Base-by-base conservation (phyloP, 2,329 filamentous ascomycete genomes). In the Fonsecaea pugnacius region DNA sequence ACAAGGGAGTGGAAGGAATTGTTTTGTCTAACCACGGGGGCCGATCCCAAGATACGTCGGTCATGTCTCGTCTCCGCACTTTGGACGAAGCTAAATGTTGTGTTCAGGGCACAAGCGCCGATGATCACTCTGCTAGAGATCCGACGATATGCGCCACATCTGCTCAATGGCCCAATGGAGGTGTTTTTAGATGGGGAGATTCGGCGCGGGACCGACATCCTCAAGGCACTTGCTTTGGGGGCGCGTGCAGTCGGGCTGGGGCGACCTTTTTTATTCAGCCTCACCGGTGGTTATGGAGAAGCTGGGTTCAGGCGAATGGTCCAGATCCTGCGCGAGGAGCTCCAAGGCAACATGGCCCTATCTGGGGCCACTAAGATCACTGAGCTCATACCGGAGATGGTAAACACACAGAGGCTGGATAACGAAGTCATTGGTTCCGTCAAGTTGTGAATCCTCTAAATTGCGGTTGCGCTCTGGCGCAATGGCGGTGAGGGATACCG, bases 21-120 rank as follows among this genome's bases (percentile, higher is more conserved):
- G 72, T 85, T 62, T 66, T 87, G 35, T 84, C 81, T 66, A 87
- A 87, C 65, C 85, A 87, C 62, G 85, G 85, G 16, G 85, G 85
- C 4, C 76, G 85, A 27, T 82, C 83, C 2, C 75, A 84, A 1
- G 84, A 86, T 54, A 82, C 81, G 48, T 64, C 24, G 36, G 62
- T 55, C 14, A 24, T 24, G 7, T 48, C 43, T 24, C 43, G 14
- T 40, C 16, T 14, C 38, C n/a, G 14, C 38, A 16, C 38, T n/a
- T n/a, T 16, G 38, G 8, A 21, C 9, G 21, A 14, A 21, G 27
- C 21, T 48, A 48, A 48, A 27, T 24, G 43, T 48, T 12, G 21
- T 14, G 9, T 21, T 27, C 14, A 63, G 60, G 36, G 77, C 75
- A 50, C 82, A 71, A 48, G 79, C 83, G 1, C 78, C 79, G 0